These are phyloP conservation scores for Phytophthora vignae DNA, from an alignment of 352 stramenopile species.

Conservation along the genomic window DNA sequence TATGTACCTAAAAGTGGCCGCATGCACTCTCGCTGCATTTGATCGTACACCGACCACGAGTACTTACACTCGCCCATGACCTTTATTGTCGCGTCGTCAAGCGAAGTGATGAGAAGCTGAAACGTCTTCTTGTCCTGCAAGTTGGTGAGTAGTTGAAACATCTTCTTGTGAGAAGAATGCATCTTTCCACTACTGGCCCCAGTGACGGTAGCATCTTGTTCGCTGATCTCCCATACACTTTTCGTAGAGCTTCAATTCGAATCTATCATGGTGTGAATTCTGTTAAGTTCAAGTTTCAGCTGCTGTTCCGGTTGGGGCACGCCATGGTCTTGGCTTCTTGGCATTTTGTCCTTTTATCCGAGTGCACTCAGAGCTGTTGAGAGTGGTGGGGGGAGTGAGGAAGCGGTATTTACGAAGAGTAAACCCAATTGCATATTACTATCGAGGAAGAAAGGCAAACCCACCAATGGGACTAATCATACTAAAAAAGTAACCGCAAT, in stretches of 20 bases:
- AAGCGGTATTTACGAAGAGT: background rate
- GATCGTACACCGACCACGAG: slow-evolving; percentile 17
- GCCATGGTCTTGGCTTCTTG: background rate
- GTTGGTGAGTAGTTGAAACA: no score
- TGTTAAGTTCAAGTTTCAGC: slow-evolving; percentile 12
- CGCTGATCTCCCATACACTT: slow-evolving; percentile 8
- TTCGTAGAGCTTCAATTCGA: background rate
- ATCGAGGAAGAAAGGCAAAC: background rate
- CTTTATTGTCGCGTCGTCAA: slow-evolving; percentile 19
- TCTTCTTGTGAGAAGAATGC: background rate
- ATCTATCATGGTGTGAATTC: slow-evolving; percentile 13
- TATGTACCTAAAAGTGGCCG: no score
- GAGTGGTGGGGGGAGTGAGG: background rate
- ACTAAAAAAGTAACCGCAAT: no score
- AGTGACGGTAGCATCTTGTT: background rate
- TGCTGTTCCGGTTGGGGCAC: slow-evolving; percentile 9
- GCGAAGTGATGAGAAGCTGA: slow-evolving; percentile 15
- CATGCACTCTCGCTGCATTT: slow-evolving; percentile 1
- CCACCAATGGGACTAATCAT: background rate
- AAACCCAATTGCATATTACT: background rate
- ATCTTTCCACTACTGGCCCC: background rate
- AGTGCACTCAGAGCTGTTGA: background rate
- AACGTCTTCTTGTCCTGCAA: slow-evolving; percentile 12
- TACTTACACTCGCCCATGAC: slow-evolving; percentile 12
- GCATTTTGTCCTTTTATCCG: background rate